Conservation (phyloP, 371 early-diverging fungal species). For the Rhizopus sp. region DNA sequence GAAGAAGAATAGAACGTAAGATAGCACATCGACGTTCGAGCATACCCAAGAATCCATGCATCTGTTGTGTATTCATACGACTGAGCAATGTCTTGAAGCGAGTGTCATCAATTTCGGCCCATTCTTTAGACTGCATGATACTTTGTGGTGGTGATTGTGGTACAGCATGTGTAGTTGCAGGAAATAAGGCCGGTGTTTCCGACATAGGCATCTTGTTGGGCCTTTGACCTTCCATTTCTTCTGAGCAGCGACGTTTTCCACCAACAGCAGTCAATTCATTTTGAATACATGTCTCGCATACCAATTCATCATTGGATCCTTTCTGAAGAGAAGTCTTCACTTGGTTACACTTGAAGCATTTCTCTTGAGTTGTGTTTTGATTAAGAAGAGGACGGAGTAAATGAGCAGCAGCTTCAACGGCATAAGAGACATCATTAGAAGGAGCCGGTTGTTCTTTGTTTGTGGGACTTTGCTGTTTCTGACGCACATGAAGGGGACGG, state of each 20-base stretch:
- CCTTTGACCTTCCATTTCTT: constrained; percentile 2
- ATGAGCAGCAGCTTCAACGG: constrained; percentile 12
- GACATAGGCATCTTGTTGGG: constrained; percentile 3
- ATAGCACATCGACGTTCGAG: constrained; percentile 52
- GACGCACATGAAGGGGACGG: constrained; percentile 66
- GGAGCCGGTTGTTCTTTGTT: constrained; percentile 10
- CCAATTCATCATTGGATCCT: constrained; percentile 72
- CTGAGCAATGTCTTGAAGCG: constrained; percentile 47
- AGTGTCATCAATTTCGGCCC: constrained; percentile 42
- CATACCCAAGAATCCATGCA: constrained; percentile 56
- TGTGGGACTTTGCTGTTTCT: constrained; percentile 44
- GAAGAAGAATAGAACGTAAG: constrained; percentile 33
- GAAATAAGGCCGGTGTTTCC: constrained; percentile 11
- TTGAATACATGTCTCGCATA: constrained; percentile 91
- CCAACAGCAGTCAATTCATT: constrained; percentile 23
- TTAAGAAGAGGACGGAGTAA: constrained; percentile 22
- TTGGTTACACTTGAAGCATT: constrained; percentile 81
- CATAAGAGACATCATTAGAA: background rate
- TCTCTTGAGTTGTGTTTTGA: constrained; percentile 12
- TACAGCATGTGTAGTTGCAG: constrained; percentile 4
- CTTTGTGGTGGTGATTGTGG: constrained; percentile 1
- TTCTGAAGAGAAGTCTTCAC: constrained; percentile 87
- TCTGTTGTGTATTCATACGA: constrained; percentile 56
- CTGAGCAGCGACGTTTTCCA: constrained; percentile 17
- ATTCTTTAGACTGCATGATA: constrained; percentile 38